Conservation (phyloP, 1,284 basidiomycete species). For the Pulchroboletus neoregius region DNA sequence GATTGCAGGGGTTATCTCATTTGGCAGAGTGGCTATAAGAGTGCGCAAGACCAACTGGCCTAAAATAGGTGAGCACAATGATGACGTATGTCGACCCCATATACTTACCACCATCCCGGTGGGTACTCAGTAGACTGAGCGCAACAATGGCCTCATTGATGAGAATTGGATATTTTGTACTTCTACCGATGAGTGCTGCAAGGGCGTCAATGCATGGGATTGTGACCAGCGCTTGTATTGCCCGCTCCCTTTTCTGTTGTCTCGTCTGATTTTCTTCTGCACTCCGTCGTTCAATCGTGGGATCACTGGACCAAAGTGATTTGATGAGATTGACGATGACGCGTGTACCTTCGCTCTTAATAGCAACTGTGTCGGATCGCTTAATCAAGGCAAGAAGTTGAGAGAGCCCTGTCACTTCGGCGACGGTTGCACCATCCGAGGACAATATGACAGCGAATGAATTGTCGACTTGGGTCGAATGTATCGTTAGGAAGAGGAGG, state of each 20-base stretch:
- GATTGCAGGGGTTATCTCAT: constrained; percentile 36
- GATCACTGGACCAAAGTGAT: constrained; percentile 59
- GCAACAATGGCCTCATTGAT: constrained; percentile 90
- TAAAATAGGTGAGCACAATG: constrained; percentile 32
- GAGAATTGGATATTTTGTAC: constrained; percentile 77
- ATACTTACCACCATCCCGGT: constrained; percentile 58
- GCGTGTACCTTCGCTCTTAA: constrained; percentile 87
- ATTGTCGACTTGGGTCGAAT: constrained; percentile 53
- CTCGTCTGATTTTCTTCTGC: constrained; percentile 32
- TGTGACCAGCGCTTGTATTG: constrained; percentile 53
- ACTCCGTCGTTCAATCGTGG: constrained; percentile 29
- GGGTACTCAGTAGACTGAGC: constrained; percentile 70
- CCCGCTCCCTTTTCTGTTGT: constrained; percentile 48
- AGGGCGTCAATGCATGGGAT: constrained; percentile 58
- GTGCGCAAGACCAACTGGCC: constrained; percentile 60
- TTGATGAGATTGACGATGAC: constrained; percentile 82
- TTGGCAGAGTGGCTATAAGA: constrained; percentile 48
- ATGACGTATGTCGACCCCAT: neutral
- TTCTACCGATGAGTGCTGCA: constrained; percentile 69
- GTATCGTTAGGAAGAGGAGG: constrained; percentile 7
- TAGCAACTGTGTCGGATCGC: constrained; percentile 77
- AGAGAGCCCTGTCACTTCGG: constrained; percentile 46
- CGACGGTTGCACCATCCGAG: constrained; percentile 26
- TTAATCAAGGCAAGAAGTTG: constrained; percentile 72
- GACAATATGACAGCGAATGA: constrained; percentile 55